A percentile compares a stretch with the other conserved stretches of the same genome.
These are phyloP conservation scores for Isabelozyma rhagii DNA, from an alignment of 805 yeast species.

Conservation along the genomic window DNA sequence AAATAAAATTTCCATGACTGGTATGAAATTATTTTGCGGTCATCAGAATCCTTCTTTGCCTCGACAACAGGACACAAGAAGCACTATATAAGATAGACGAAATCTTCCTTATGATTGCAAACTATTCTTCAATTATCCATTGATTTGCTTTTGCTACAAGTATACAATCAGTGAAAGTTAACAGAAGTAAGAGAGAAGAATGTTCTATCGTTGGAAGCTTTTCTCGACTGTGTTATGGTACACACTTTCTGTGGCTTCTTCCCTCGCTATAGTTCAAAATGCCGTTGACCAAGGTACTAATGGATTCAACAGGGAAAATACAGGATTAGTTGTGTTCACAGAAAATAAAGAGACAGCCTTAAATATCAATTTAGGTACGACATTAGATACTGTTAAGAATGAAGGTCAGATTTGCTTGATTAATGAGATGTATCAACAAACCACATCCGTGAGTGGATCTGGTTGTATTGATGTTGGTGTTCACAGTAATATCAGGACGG, in stretches of 20 bases:
- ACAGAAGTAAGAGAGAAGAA: too few species aligned
- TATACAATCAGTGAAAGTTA: too few species aligned
- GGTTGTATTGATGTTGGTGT: conserved; percentile 24
- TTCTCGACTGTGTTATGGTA: neutral
- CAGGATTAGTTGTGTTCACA: conserved; percentile 9
- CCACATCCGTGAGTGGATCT: conserved; percentile 17
- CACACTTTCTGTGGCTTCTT: neutral
- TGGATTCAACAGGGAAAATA: conserved; percentile 4
- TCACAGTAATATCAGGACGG: conserved; percentile 7
- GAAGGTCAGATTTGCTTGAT: conserved; percentile 24
- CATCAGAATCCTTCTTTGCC: too few species aligned
- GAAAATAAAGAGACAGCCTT: neutral
- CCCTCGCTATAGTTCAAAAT: conserved; percentile 5
- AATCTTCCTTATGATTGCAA: too few species aligned
- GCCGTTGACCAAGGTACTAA: conserved; percentile 15
- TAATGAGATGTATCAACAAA: conserved; percentile 19
- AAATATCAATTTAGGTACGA: conserved; percentile 1
- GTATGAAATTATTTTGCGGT: too few species aligned
- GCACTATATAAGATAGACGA: too few species aligned
- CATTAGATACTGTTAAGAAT: conserved; percentile 10
- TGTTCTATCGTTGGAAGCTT: neutral
- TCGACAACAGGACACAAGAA: too few species aligned
- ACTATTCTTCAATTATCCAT: too few species aligned
- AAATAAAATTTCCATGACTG: too few species aligned
- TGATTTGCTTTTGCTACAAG: too few species aligned